A percentile compares a stretch with the other conserved stretches of the same genome.
phyloP scores from a whole-genome alignment of 2,329 filamentous ascomycete species.

The Ascochyta rabiei region DNA sequence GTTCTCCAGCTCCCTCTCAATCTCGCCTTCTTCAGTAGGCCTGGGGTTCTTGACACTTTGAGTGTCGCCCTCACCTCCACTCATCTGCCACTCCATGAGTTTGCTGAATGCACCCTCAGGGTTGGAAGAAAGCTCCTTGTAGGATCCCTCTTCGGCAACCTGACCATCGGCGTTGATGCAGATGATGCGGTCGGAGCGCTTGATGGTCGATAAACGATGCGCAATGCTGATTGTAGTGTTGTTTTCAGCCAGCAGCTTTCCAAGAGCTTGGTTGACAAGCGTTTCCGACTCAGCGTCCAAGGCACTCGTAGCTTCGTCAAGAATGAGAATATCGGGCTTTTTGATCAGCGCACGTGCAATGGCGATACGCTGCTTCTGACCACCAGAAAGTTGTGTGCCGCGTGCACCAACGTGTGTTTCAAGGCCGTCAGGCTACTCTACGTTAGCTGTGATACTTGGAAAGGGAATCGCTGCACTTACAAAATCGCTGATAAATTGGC shows the following conservation, averaged over 20 bases:
- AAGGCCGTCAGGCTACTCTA: conserved; percentile 76
- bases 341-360: conserved; percentile 95
- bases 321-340: conserved; percentile 92
- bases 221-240: conserved; percentile 99
- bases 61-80: conserved; percentile 67
- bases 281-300: conserved; percentile 97
- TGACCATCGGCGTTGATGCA: conserved; percentile 85
- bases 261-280: conserved; percentile 88
- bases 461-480: conserved; percentile 51
- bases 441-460: conserved; percentile 16
- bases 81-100: conserved; percentile 99
- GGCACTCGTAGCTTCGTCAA: conserved; percentile 94
- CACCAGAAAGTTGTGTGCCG: conserved; percentile 91
- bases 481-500: conserved; percentile 94
- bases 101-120: conserved; percentile 85
- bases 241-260: conserved; percentile 77
- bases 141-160: conserved; percentile 90
- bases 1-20: conserved; percentile 51
- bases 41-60: conserved; percentile 36
- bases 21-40: conserved; percentile 57
- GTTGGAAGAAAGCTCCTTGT: conserved; percentile 74
- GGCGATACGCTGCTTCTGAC: conserved; percentile 96
- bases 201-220: conserved; percentile 94
- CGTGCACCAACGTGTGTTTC: conserved; percentile 92
- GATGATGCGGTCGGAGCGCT: conserved; percentile 92